These are phyloP conservation scores for Kodamaea derodonti DNA, from an alignment of 1,139 yeast genomes.

Conservation along the genomic window DNA sequence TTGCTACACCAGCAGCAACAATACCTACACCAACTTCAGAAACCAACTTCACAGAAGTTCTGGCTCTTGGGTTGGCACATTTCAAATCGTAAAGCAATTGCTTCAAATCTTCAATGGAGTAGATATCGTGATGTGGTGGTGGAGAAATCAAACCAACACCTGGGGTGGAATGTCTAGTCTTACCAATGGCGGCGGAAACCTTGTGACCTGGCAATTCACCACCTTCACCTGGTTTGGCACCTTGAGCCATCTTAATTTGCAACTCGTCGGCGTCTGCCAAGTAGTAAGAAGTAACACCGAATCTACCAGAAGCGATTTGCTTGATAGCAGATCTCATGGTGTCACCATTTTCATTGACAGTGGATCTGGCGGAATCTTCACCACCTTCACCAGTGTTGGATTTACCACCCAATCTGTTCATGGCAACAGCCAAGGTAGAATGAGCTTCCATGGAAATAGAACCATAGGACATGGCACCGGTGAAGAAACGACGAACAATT, in stretches of 20 bases:
- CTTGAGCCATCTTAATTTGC: conserved; percentile 98
- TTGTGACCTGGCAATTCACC: conserved; percentile 98
- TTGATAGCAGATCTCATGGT: conserved; percentile 98
- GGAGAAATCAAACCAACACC: conserved; percentile 97
- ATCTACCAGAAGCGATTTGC: conserved; percentile 97
- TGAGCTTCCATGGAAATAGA: conserved; percentile 98
- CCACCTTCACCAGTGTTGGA: conserved; percentile 99
- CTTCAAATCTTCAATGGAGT: conserved; percentile 95
- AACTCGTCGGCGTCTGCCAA: conserved; percentile 95
- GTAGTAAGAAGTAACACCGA: conserved; percentile 95
- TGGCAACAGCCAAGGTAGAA: conserved; percentile 95
- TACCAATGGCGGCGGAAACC: conserved; percentile 84
- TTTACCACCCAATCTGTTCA: conserved; percentile 97
- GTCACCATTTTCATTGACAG: conserved; percentile 79
- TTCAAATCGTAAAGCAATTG: conserved; percentile 95
- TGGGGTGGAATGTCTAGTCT: conserved; percentile 94
- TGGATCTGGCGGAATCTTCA: conserved; percentile 91
- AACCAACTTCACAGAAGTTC: conserved; percentile 93
- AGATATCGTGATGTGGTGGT: conserved; percentile 98
- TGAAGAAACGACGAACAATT: conserved; percentile 92
- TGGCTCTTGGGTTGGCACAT: conserved; percentile 95
- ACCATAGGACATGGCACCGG: conserved; percentile 99
- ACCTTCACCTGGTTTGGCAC: conserved; percentile 99
- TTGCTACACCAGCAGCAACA: conserved; percentile 98
- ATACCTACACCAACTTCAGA: conserved; percentile 99